These are phyloP conservation scores for Rhodotorula taiwanensis DNA, from an alignment of 768 basidiomycete species.

Conservation along the genomic window DNA sequence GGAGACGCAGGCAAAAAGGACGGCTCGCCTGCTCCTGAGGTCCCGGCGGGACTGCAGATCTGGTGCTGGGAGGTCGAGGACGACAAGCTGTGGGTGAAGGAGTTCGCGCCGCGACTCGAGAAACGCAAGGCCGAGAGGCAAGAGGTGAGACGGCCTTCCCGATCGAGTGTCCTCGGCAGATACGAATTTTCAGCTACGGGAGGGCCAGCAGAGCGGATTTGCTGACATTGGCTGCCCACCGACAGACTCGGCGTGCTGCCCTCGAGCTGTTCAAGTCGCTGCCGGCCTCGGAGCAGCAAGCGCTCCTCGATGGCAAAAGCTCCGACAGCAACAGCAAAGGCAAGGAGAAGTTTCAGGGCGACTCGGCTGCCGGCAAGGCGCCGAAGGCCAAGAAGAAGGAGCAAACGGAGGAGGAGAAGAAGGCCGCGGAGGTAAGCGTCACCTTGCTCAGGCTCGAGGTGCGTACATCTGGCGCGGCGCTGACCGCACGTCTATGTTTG, in stretches of 20 bases:
- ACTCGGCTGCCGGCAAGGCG: not conserved
- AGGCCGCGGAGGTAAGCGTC: slow-evolving; percentile 19
- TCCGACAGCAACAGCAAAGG: slow-evolving; percentile 34
- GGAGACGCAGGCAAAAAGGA: not conserved
- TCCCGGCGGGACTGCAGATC: slow-evolving; percentile 52
- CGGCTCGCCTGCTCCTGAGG: too few relatives aligned
- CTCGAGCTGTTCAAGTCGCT: slow-evolving; percentile 55
- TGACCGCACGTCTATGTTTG: not conserved
- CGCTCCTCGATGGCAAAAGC: slow-evolving; percentile 43
- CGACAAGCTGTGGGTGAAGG: slow-evolving; percentile 61
- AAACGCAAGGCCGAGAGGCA: slow-evolving; percentile 58
- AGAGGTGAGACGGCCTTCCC: slow-evolving; percentile 50
- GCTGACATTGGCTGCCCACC: too few relatives aligned
- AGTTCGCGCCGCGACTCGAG: slow-evolving; percentile 58
- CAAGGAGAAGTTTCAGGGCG: slow-evolving; percentile 43
- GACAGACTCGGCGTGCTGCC: slow-evolving; percentile 43
- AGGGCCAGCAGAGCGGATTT: too few relatives aligned
- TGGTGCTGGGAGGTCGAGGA: slow-evolving; percentile 84
- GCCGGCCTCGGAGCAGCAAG: slow-evolving; percentile 54
- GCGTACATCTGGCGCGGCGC: too few relatives aligned
- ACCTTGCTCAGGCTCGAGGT: not conserved
- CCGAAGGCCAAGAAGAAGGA: slow-evolving; percentile 22
- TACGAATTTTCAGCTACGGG: too few relatives aligned
- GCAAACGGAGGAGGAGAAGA: slow-evolving; percentile 23
- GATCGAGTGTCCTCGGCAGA: too few relatives aligned